These are phyloP conservation scores for Populus davidiana DNA, from an alignment of 345 rosid species.

Conservation along the genomic window DNA sequence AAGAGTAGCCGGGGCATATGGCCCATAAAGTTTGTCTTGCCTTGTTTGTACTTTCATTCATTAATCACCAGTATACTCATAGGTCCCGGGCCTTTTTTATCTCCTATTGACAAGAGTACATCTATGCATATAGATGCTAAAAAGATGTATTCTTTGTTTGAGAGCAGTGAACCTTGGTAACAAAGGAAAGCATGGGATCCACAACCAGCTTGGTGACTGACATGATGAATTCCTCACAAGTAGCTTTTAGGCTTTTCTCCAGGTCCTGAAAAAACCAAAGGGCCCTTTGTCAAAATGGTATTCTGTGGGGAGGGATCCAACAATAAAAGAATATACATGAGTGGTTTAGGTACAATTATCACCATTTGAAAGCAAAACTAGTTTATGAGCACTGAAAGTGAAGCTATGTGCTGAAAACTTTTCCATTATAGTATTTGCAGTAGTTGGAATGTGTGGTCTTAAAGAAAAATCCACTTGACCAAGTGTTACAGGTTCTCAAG, in stretches of 20 bases:
- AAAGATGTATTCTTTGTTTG: background rate
- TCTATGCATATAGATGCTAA: conserved; percentile 1
- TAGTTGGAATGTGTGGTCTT: background rate
- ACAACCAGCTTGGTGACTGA: conserved; percentile 88
- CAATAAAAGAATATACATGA: background rate
- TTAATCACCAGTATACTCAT: background rate
- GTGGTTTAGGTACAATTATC: background rate
- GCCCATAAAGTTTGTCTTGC: background rate
- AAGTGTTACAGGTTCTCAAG: no score
- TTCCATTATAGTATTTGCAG: background rate
- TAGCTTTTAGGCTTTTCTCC: conserved; percentile 90
- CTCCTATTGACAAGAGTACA: conserved; percentile 1
- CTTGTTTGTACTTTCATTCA: background rate
- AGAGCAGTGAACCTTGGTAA: conserved; percentile 66
- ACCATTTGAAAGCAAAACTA: background rate
- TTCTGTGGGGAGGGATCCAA: background rate
- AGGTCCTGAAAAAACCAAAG: conserved; percentile 54
- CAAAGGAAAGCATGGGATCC: conserved; percentile 98
- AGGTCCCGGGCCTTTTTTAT: background rate
- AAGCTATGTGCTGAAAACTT: background rate
- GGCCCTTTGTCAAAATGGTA: background rate
- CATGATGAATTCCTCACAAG: conserved; percentile 99
- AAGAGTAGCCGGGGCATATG: no score
- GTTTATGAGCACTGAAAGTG: background rate
- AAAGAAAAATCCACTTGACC: background rate